A percentile compares a stretch with the other conserved stretches of the same genome.
Evolutionary conservation across 106 monocot genomes (phyloP).

Genomic region (Phalaenopsis equestris): DNA sequence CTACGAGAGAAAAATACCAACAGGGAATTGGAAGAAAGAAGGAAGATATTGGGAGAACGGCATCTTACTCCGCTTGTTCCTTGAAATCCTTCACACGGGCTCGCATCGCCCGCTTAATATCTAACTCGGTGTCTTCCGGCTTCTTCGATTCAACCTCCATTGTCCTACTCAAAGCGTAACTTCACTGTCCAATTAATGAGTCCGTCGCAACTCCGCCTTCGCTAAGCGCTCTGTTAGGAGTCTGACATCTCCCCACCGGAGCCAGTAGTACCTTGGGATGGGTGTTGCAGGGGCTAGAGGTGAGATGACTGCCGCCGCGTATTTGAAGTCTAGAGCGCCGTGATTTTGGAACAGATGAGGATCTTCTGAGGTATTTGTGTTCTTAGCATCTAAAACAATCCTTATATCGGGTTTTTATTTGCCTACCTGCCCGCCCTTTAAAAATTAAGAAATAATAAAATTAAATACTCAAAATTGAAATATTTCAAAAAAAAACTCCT

Average conservation of each 20-base stretch:
- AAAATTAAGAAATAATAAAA: too few relatives aligned
- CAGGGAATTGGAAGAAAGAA: not conserved
- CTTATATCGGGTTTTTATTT: too few relatives aligned
- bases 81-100: conserved; percentile 38
- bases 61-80: conserved; percentile 31
- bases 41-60: not conserved
- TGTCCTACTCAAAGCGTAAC: not conserved
- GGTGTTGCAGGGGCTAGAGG: too few relatives aligned
- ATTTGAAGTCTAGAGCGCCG: too few relatives aligned
- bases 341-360: too few relatives aligned
- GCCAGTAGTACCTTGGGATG: not conserved
- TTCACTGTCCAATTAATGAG: not conserved
- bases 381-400: too few relatives aligned
- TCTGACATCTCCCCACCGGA: not conserved
- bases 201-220: not conserved
- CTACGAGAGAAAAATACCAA: not conserved
- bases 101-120: conserved; percentile 23
- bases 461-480: too few relatives aligned
- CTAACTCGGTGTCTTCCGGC: conserved; percentile 18
- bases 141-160: conserved; percentile 7
- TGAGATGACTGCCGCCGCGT: too few relatives aligned
- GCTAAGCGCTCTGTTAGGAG: not conserved
- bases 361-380: too few relatives aligned
- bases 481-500: too few relatives aligned
- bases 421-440: too few relatives aligned